Conservation (phyloP, 305 asterid species). For the Solanum hybrid region DNA sequence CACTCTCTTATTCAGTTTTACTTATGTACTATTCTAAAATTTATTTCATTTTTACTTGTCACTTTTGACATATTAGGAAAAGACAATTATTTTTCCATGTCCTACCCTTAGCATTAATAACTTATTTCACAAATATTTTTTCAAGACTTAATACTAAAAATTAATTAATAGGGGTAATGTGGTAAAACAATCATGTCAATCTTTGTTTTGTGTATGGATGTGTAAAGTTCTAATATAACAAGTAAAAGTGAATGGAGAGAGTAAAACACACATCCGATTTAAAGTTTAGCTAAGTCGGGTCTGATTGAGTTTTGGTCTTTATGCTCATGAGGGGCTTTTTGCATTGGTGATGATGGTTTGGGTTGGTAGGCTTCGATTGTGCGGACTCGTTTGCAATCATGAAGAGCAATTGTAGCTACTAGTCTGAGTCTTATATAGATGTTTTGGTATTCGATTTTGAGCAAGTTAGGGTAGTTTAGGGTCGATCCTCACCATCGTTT, state of each 20-base stretch:
- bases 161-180: not conserved
- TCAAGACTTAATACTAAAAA: not conserved
- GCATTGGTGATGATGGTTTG: not conserved
- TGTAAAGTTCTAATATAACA: not conserved
- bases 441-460: not conserved
- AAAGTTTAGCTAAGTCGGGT: not conserved
- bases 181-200: too few species aligned
- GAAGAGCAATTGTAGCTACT: not conserved
- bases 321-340: not conserved
- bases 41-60: not conserved
- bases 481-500: not conserved
- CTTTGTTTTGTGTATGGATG: not conserved
- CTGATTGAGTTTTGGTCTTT: not conserved
- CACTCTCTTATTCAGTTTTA: not conserved
- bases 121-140: not conserved
- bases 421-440: not conserved
- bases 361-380: not conserved
- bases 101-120: not conserved
- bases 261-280: not conserved
- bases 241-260: not conserved
- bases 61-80: not conserved
- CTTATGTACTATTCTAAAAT: not conserved
- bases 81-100: not conserved
- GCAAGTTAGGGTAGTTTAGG: not conserved
- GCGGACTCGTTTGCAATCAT: not conserved